Conservation (phyloP, 2,329 filamentous ascomycete species). For the Alternaria rosae region DNA sequence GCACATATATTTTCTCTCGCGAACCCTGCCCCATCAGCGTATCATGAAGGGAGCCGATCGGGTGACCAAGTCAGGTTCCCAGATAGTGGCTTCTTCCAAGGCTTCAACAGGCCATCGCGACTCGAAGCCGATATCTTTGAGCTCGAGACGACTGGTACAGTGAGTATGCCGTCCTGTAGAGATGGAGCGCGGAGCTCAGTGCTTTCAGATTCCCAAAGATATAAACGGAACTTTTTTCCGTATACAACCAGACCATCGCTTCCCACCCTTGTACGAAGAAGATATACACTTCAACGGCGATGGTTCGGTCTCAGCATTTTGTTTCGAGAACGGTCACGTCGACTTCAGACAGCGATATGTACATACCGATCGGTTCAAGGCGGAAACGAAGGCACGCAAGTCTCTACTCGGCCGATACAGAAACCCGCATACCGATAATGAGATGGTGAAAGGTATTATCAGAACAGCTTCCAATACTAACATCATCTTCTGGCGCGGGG, state of each 20-base stretch:
- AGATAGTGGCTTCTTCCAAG: conserved; percentile 46
- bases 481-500: conserved; percentile 64
- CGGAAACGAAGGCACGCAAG: conserved; percentile 48
- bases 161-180: conserved; percentile 2
- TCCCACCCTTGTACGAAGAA: conserved; percentile 63
- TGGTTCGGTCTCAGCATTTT: conserved; percentile 54
- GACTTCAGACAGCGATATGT: conserved; percentile 55
- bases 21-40: conserved; percentile 31
- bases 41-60: conserved; percentile 30
- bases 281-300: conserved; percentile 61
- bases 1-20: conserved; percentile 47
- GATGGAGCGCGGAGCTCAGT: background rate
- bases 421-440: conserved; percentile 65
- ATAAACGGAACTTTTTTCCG: conserved; percentile 57
- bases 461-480: conserved; percentile 67
- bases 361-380: conserved; percentile 53
- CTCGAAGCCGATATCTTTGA: conserved; percentile 52
- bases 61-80: conserved; percentile 45
- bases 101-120: conserved; percentile 52
- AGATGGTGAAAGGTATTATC: conserved; percentile 63
- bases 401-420: conserved; percentile 64
- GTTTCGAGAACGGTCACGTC: conserved; percentile 52
- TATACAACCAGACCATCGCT: conserved; percentile 57
- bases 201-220: conserved; percentile 47
- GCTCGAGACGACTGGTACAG: conserved; percentile 49